These are phyloP conservation scores for Trichoderma sp. DNA, from an alignment of 2,329 filamentous ascomycete species.

Conservation along the genomic window DNA sequence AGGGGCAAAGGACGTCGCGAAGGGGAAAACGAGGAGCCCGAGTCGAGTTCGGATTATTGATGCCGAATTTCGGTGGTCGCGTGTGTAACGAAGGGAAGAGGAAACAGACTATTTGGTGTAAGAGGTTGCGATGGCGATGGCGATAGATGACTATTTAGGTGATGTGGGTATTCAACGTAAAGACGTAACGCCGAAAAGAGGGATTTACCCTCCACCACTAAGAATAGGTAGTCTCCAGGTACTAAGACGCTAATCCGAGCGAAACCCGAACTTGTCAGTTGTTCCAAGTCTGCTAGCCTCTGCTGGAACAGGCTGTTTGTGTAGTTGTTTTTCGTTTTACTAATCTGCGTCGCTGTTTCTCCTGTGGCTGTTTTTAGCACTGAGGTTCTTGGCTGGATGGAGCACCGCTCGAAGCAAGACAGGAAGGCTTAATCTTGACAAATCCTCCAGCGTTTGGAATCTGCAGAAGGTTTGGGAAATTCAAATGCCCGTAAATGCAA, in stretches of 20 bases:
- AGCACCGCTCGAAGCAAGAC: neutral
- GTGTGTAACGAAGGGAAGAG: neutral
- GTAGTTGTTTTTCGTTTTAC: neutral
- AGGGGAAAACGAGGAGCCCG: neutral
- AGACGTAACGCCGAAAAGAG: neutral
- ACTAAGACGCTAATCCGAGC: neutral
- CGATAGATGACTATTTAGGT: neutral
- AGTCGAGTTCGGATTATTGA: neutral
- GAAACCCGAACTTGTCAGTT: neutral
- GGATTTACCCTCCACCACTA: neutral
- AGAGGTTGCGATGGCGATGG: neutral
- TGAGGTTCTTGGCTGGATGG: neutral
- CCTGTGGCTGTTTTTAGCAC: neutral
- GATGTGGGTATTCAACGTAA: neutral
- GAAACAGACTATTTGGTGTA: neutral
- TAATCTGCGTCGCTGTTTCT: neutral
- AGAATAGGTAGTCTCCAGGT: neutral
- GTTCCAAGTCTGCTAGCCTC: neutral
- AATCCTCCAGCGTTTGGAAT: neutral
- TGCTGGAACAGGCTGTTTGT: neutral
- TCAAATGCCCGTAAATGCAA: neutral
- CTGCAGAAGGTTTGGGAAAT: neutral
- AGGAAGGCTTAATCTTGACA: neutral
- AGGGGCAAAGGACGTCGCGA: neutral
- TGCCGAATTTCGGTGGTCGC: neutral